These are phyloP conservation scores for Suillus lakei DNA, from an alignment of 768 basidiomycete species.

Conservation along the genomic window DNA sequence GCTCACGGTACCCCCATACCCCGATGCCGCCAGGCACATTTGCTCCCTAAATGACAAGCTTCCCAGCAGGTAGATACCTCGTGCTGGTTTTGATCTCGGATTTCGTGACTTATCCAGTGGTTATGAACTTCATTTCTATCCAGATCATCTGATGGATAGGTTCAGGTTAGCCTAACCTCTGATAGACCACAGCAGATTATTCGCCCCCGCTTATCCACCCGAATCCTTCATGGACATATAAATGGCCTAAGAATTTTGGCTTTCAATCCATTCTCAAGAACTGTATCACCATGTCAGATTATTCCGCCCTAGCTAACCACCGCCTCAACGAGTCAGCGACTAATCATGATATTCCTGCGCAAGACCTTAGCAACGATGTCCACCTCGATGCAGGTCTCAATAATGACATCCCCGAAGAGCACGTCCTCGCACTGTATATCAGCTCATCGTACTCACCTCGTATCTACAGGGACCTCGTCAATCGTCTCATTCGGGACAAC, in stretches of 20 bases:
- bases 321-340: background rate
- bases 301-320: background rate
- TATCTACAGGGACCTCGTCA: conserved; percentile 15
- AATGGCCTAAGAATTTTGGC: background rate
- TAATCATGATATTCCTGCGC: background rate
- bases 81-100: background rate
- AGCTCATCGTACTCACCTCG: background rate
- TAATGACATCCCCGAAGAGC: background rate
- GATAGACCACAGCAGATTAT: background rate
- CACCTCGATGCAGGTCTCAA: background rate
- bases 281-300: background rate
- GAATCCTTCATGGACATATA: background rate
- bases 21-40: background rate
- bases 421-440: background rate
- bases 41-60: background rate
- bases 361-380: background rate
- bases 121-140: background rate
- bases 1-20: background rate
- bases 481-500: conserved; percentile 16
- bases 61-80: background rate
- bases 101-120: background rate
- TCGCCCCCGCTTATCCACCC: background rate
- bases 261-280: background rate
- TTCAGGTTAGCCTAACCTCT: background rate
- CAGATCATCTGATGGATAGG: background rate